phyloP scores from a whole-genome alignment of 1,284 basidiomycete genomes.

The Malassezia obtusa region DNA sequence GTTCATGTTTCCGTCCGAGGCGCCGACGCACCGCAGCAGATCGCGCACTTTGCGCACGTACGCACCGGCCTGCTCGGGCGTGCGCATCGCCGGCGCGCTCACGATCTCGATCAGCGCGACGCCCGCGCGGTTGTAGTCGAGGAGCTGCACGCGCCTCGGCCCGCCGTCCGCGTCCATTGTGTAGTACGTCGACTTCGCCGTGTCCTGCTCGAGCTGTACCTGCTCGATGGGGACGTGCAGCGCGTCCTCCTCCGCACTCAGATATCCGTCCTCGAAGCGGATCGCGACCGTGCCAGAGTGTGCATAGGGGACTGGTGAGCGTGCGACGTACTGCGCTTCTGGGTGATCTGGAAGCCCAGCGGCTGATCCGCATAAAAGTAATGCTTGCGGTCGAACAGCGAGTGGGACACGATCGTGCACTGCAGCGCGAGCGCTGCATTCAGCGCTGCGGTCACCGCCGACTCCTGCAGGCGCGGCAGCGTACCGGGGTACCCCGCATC shows the following conservation, averaged over 20 bases:
- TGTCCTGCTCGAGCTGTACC: conserved; percentile 68
- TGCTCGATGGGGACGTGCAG: conserved; percentile 70
- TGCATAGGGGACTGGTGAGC: conserved; percentile 63
- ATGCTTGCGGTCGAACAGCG: conserved; percentile 71
- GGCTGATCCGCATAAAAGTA: conserved; percentile 96
- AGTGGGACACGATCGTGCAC: conserved; percentile 54
- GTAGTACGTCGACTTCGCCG: conserved; percentile 71
- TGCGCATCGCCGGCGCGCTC: conserved; percentile 79
- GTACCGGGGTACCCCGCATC: conserved; percentile 91
- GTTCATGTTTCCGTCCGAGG: conserved; percentile 95
- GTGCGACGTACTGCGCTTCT: conserved; percentile 63
- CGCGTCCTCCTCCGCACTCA: conserved; percentile 49
- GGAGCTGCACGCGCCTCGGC: conserved; percentile 12
- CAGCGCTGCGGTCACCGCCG: conserved; percentile 70
- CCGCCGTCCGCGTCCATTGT: conserved; percentile 1
- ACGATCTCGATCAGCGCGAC: conserved; percentile 90
- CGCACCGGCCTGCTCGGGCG: conserved; percentile 78
- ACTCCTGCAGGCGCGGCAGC: conserved; percentile 65
- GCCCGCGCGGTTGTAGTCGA: conserved; percentile 87
- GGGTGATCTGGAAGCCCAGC: conserved; percentile 90
- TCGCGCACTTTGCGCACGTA: conserved; percentile 79
- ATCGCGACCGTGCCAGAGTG: conserved; percentile 59
- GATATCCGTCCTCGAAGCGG: conserved; percentile 34
- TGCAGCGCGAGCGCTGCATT: conserved; percentile 72
- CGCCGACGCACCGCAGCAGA: conserved; percentile 69